These are phyloP conservation scores for Polygonum aviculare DNA, from an alignment of 148 eudicot genomes.

Conservation along the genomic window DNA sequence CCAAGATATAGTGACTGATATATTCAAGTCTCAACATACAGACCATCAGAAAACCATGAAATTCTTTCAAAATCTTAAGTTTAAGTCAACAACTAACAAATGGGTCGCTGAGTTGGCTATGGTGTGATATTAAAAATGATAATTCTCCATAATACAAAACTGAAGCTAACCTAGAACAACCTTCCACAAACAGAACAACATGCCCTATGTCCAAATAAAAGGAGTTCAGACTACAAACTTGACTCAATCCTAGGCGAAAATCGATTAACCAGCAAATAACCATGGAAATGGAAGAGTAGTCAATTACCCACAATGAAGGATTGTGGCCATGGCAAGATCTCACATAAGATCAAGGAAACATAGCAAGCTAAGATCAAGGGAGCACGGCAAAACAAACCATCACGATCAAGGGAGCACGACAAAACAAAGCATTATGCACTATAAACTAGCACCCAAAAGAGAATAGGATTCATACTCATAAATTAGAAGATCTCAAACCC, in stretches of 20 bases:
- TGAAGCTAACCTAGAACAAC: too few relatives aligned
- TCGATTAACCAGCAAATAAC: not conserved
- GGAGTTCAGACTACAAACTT: not conserved
- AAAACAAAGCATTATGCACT: not conserved
- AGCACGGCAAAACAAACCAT: not conserved
- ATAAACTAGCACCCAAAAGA: not conserved
- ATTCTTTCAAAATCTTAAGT: too few relatives aligned
- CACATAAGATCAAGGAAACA: not conserved
- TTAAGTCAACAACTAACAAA: too few relatives aligned
- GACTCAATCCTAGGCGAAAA: not conserved
- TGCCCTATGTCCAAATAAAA: not conserved
- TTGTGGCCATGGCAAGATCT: not conserved
- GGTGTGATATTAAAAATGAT: too few relatives aligned
- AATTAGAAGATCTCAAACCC: not conserved
- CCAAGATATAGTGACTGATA: too few relatives aligned
- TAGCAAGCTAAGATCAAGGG: too few relatives aligned
- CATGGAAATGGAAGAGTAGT: not conserved
- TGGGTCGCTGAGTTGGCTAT: too few relatives aligned
- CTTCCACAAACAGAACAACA: not conserved
- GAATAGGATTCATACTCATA: conserved; percentile 1
- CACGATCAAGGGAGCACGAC: not conserved
- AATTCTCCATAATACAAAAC: too few relatives aligned
- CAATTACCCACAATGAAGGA: too few relatives aligned
- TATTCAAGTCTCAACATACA: too few relatives aligned
- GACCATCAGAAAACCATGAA: too few relatives aligned